Evolutionary conservation across 768 basidiomycete genomes (phyloP).

Genomic region (Psilocybe azurescens): DNA sequence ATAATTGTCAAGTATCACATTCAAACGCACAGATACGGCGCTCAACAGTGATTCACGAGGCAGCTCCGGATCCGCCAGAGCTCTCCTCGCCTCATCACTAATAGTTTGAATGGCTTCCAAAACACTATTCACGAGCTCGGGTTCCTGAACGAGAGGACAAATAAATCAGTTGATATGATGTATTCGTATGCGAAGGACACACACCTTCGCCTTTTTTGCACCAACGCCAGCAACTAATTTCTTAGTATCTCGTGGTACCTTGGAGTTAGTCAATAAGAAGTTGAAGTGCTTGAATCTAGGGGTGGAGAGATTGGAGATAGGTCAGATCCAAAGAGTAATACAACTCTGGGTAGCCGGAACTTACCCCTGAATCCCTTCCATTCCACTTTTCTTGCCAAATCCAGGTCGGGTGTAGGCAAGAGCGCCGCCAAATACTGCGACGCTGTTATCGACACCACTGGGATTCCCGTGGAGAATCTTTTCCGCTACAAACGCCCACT

Average conservation of each 20-base stretch:
- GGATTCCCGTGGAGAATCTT: slow-evolving; percentile 98
- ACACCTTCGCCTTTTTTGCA: slow-evolving; percentile 65
- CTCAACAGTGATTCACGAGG: slow-evolving; percentile 67
- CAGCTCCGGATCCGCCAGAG: slow-evolving; percentile 75
- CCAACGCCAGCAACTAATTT: slow-evolving; percentile 91
- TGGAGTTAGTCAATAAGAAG: slow-evolving; percentile 93
- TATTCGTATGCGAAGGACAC: slow-evolving; percentile 24
- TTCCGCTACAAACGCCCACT: slow-evolving; percentile 93
- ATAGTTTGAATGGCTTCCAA: slow-evolving; percentile 84
- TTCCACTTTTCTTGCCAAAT: slow-evolving; percentile 77
- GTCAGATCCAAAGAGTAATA: slow-evolving; percentile 16
- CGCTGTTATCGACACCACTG: slow-evolving; percentile 96
- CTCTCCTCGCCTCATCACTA: slow-evolving; percentile 79
- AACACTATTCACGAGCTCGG: slow-evolving; percentile 81
- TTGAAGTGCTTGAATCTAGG: slow-evolving; percentile 86
- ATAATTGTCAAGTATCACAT: slow-evolving; percentile 6
- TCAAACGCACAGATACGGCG: slow-evolving; percentile 68
- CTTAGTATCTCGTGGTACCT: slow-evolving; percentile 93
- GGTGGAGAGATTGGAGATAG: slow-evolving; percentile 1
- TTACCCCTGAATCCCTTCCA: slow-evolving; percentile 88
- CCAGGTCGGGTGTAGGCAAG: slow-evolving; percentile 86
- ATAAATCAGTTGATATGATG: slow-evolving; percentile 18
- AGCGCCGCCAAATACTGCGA: slow-evolving; percentile 91
- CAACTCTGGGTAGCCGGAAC: slow-evolving; percentile 30
- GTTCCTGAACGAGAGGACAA: slow-evolving; percentile 57